These are phyloP conservation scores for Austropuccinia psidii DNA, from an alignment of 1,284 basidiomycete genomes.

Conservation along the genomic window DNA sequence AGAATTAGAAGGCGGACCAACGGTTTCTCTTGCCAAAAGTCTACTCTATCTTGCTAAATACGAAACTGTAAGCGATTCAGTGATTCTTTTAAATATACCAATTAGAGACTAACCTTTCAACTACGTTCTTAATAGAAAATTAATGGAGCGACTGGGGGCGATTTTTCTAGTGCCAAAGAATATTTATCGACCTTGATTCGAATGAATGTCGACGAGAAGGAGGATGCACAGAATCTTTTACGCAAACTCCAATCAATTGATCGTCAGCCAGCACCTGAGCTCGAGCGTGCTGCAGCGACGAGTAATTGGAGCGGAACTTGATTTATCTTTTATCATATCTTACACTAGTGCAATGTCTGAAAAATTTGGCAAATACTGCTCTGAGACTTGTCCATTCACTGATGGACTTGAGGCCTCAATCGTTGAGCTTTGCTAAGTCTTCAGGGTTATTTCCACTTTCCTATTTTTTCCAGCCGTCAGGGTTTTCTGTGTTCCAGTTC, in stretches of 20 bases:
- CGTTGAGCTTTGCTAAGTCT: too few relatives aligned
- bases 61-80: slow-evolving; percentile 17
- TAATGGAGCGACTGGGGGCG: neutral
- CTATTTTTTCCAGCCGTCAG: too few relatives aligned
- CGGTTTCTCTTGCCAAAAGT: slow-evolving; percentile 31
- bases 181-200: slow-evolving; percentile 24
- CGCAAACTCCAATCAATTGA: slow-evolving; percentile 22
- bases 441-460: too few relatives aligned
- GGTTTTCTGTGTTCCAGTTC: too few relatives aligned
- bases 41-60: slow-evolving; percentile 34
- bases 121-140: neutral
- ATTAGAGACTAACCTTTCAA: neutral
- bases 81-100: neutral
- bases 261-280: neutral
- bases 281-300: too few relatives aligned
- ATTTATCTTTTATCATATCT: too few relatives aligned
- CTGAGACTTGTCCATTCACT: too few relatives aligned
- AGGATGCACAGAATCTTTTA: slow-evolving; percentile 32
- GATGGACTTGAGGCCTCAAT: too few relatives aligned
- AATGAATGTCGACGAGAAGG: slow-evolving; percentile 37
- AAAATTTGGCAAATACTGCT: too few relatives aligned
- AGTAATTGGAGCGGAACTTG: too few relatives aligned
- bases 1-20: slow-evolving; percentile 32
- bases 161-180: slow-evolving; percentile 26
- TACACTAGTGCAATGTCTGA: too few relatives aligned